Base-by-base conservation (phyloP, 768 basidiomycete genomes). In the Sporobolomyces pararoseus region DNA sequence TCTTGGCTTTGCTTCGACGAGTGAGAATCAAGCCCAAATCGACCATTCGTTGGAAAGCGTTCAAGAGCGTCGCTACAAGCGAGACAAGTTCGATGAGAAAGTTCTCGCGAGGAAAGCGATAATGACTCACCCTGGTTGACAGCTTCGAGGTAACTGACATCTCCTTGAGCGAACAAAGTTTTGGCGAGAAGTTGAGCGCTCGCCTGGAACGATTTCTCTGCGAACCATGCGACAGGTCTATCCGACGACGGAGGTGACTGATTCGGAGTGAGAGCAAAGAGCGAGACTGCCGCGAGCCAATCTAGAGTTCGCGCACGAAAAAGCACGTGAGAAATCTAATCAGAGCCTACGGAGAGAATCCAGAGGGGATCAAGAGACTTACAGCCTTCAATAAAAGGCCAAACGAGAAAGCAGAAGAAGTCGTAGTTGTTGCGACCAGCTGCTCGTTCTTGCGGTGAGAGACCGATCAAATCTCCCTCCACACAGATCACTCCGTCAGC, bases 381-480 rank as follows among this genome's bases (percentile, higher is more conserved):
- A 63, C 70, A 63, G 4, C 55, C 64, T 25, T 74, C 72, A 58
- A 74, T 46, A 55, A 74, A 74, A 1, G 72, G 72, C 72, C 72
- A 74, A 13, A 68, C 32, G 6, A 75, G 52, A 67, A 76, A 76
- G 46, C 67, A 70, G 68, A 70, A 75, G 44, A 76, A 76, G 68
- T 76, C 76, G 32, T 55, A 73, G 53, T 66, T 65, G 44, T 72
- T 61, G 14, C 74, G 47, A 29, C 74, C 74, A 1, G 57, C 34
- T 10, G 59, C 46, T 0, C 68, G 61, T 42, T 77, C 76, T 6
- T 61, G 35, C 21, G 66, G 35, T 13, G 63, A 65, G n/a, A 74
- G 63, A 1, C 70, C 72, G 12, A 70, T 27, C 50, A 70, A 13
- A 9, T 37, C 58, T 0, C 51, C 65, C 37, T 72, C 74, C 39